Evolutionary conservation across 2,329 filamentous ascomycete species (phyloP), one percentile per base, ranked within the genome.

Genomic region (Cladosporium phlei): DNA sequence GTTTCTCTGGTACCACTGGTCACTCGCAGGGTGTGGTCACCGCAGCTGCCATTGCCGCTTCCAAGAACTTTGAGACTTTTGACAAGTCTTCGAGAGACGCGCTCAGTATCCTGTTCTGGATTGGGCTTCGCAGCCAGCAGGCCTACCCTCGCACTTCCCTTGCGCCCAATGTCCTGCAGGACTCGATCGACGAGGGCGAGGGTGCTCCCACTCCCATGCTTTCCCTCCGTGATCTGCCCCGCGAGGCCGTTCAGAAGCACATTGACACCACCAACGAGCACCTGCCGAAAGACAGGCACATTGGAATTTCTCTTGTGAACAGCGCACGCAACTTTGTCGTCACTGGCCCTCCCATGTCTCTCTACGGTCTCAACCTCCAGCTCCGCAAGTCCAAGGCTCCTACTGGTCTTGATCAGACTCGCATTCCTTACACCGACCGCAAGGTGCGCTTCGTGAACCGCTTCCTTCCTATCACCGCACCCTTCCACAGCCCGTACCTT

Each of bases 191-290:
- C 64, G 84, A 93, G 66, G 91, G 93, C 43, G 93, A 98, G 71
- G 94, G 94, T n/a, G 79, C 78, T 5, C 93, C 94, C 1, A 97
- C 93, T 1, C 94, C 93, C 32, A 98, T 98, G 93, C 74, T 98
- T 56, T 97, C 93, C 61, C 95, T 98, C 56, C 88, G 93, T 39
- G 93, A 98, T 63, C 80, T 98, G 21, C 85, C 91, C 0, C 81
- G 86, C 60, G 79, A 83, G 33, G 86, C 94, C 56, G 88, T 98
- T 10, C 90, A 98, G 69, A 89, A 91, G 68, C 91, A 97, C 70
- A 95, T 98, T 57, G 86, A 97, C 70, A 86, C 86, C 11, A 98
- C 93, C 55, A 98, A 98, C 69, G 84, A 96, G 66, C 95, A 98
- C 72, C 79, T 98, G 48, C 93, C 93, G 0, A 73, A 86, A 54